Conservation (phyloP, 768 basidiomycete genomes). For the Tulasnella sp. region DNA sequence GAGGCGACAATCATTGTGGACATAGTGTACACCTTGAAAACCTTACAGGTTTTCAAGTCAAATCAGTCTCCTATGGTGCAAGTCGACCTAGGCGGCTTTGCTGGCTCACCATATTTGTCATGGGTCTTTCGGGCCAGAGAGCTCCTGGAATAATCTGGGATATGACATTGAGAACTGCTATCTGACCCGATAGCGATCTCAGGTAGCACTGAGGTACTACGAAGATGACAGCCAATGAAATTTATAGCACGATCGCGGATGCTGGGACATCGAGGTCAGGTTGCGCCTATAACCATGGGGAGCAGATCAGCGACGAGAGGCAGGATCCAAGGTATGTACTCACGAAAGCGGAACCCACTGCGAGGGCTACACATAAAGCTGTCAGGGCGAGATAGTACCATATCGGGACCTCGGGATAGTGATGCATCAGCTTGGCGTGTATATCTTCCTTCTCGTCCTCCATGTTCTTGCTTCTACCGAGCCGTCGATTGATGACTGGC, state of each 20-base stretch:
- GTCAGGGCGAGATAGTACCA: slow-evolving; percentile 34
- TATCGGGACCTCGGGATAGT: slow-evolving; percentile 31
- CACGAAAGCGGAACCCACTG: slow-evolving; percentile 28
- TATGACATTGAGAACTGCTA: slow-evolving; percentile 32
- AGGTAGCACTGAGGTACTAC: slow-evolving; percentile 34
- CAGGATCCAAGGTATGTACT: slow-evolving; percentile 3
- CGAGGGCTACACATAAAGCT: slow-evolving; percentile 25
- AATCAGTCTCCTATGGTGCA: neutral
- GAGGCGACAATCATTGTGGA: slow-evolving; percentile 23
- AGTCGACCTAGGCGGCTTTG: neutral
- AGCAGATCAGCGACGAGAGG: neutral
- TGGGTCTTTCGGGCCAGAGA: slow-evolving; percentile 29
- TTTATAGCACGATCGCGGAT: slow-evolving; percentile 27
- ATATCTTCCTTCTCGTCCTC: slow-evolving; percentile 32
- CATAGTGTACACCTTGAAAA: slow-evolving; percentile 29
- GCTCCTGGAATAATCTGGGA: slow-evolving; percentile 34
- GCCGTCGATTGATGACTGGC: slow-evolving; percentile 22
- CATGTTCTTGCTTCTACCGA: slow-evolving; percentile 23
- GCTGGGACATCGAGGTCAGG: slow-evolving; percentile 48
- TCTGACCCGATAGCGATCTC: slow-evolving; percentile 30
- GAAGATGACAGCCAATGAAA: slow-evolving; percentile 30
- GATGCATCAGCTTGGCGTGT: slow-evolving; percentile 37
- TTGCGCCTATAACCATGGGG: slow-evolving; percentile 25
- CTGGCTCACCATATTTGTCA: slow-evolving; percentile 30
- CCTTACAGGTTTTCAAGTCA: neutral